phyloP scores from a whole-genome alignment of 257 asterid genomes.

The Jacaranda mimosifolia region DNA sequence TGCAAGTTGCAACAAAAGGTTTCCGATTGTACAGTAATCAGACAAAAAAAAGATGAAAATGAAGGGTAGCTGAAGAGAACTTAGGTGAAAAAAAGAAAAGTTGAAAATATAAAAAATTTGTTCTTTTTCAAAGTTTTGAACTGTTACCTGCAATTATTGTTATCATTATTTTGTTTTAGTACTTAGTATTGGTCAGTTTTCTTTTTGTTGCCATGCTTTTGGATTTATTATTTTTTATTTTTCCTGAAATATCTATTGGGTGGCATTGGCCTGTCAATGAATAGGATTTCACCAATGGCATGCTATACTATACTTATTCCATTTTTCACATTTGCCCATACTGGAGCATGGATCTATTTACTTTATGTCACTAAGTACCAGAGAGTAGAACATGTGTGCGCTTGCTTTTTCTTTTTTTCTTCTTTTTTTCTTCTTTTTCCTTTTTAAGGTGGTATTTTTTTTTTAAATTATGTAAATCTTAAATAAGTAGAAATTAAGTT shows the following conservation, averaged over 20 bases:
- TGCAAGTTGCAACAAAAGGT: slow-evolving; percentile 45
- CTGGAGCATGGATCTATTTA: too few relatives aligned
- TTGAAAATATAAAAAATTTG: neutral
- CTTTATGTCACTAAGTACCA: too few relatives aligned
- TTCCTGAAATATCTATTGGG: slow-evolving; percentile 29
- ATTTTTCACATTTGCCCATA: slow-evolving; percentile 25
- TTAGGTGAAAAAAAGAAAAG: slow-evolving; percentile 26
- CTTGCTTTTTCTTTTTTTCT: too few relatives aligned
- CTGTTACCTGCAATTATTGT: neutral
- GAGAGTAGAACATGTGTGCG: too few relatives aligned
- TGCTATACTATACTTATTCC: slow-evolving; percentile 6
- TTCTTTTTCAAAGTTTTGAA: slow-evolving; percentile 36
- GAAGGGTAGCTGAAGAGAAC: slow-evolving; percentile 6
- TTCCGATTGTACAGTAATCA: slow-evolving; percentile 42
- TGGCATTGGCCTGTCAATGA: slow-evolving; percentile 4
- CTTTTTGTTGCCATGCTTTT: slow-evolving; percentile 39
- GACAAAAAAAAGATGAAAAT: slow-evolving; percentile 28
- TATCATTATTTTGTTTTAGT: too few relatives aligned
- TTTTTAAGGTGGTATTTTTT: too few relatives aligned
- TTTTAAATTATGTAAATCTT: too few relatives aligned
- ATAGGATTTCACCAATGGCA: too few relatives aligned
- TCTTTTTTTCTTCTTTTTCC: too few relatives aligned
- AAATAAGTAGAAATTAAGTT: too few relatives aligned
- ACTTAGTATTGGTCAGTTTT: slow-evolving; percentile 20
- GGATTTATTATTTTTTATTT: slow-evolving; percentile 30